Percentiles rank a stretch among this genome's conserved stretches.
phyloP scores from a whole-genome alignment of 2,329 filamentous ascomycete genomes.

The Didymella exigua region DNA sequence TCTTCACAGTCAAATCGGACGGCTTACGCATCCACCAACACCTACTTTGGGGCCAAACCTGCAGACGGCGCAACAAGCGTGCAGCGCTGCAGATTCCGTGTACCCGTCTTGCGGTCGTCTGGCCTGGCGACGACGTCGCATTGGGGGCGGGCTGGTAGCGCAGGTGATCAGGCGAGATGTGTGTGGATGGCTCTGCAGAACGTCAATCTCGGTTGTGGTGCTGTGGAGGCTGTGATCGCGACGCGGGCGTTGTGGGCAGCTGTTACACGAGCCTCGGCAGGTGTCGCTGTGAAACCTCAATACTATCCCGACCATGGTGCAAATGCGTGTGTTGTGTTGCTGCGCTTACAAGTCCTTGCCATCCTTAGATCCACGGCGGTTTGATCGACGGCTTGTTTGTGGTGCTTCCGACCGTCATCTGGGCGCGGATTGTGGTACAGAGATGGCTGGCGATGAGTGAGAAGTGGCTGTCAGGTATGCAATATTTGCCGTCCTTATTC shows the following conservation, averaged over 20 bases:
- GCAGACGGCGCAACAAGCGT: slow-evolving; percentile 3
- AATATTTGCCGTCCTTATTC: slow-evolving; percentile 6
- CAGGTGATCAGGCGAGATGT: slow-evolving; percentile 3
- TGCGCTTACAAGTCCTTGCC: neutral
- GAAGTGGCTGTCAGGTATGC: slow-evolving; percentile 26
- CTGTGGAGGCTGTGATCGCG: slow-evolving; percentile 7
- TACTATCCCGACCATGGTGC: neutral
- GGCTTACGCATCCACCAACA: neutral
- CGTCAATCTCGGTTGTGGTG: slow-evolving; percentile 8
- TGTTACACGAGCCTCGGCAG: slow-evolving; percentile 14
- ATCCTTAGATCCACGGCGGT: slow-evolving; percentile 1
- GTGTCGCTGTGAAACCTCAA: neutral
- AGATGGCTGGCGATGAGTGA: neutral
- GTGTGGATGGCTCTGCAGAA: slow-evolving; percentile 5
- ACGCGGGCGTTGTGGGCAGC: slow-evolving; percentile 10
- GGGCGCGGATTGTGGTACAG: neutral
- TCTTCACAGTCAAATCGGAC: neutral
- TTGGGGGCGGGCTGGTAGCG: slow-evolving; percentile 3
- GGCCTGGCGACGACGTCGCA: slow-evolving; percentile 14
- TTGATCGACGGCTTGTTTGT: neutral
- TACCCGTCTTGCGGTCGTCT: slow-evolving; percentile 15
- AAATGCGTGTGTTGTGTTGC: neutral
- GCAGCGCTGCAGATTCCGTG: slow-evolving; percentile 12
- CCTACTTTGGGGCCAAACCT: slow-evolving; percentile 1
- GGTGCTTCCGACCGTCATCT: neutral